Base-by-base conservation (phyloP, 2,329 filamentous ascomycete species). In the Drechslerella coelobrocha region DNA sequence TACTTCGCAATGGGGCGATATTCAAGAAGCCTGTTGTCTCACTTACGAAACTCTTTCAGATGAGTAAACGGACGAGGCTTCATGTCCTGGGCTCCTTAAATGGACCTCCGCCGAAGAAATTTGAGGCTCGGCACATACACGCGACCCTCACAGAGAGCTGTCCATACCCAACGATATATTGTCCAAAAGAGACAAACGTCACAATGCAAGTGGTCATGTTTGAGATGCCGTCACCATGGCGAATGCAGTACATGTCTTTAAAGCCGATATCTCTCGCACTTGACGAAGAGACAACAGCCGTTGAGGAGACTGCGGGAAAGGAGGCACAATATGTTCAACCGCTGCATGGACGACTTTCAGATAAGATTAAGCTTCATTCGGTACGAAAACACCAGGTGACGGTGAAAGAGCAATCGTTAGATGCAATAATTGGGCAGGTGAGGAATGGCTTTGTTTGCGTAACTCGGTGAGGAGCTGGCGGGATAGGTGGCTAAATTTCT, bases 171-270 rank as follows among this genome's bases (percentile, higher is more conserved):
- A 84, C 83, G 37, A 87, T 99, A 68, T 86, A 85, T 62, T 95
- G 90, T 73, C 83, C 84, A 0, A 74, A 79, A 65, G 84, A 87
- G 51, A 84, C 85, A 72, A 86, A 86, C 3, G 83, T 89, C 19
- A 91, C 88, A 48, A 86, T 96, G 48, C 94, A 99, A 77, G 85
- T 97, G 47, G 89, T 97, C 65, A 83, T 95, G 63, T 99, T 95
- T 79, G 88, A 96, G 75, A 84, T 92, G 50, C 94, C 94, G 0
- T 85, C 89, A 62, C 93, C 94, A 0, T 87, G 84, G 29, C 86
- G 88, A 61, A 97, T 99, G 94, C 93, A 99, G 79, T 99, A 97
- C 79, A 89, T 97, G 75, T 99, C 94, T 0, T 82, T 97, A 19
- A 85, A 87, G 26, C 93, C 94, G 0, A 97, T 99, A 55, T 88